Percentiles rank a stretch among this genome's conserved stretches.
phyloP scores from a whole-genome alignment of 2,329 filamentous ascomycete genomes.

The Moelleriella libera region DNA sequence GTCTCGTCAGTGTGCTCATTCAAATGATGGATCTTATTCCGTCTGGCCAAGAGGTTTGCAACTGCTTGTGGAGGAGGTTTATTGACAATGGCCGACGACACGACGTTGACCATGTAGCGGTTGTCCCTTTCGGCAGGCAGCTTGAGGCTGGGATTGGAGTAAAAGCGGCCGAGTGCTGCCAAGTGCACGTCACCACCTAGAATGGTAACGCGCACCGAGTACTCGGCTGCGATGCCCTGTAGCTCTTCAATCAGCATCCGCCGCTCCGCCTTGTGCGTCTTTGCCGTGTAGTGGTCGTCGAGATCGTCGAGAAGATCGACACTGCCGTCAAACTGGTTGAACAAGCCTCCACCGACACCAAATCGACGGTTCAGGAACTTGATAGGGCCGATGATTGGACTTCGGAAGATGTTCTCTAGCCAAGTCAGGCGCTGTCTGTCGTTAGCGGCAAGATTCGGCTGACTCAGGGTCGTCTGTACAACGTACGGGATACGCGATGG shows the following conservation, averaged over 20 bases:
- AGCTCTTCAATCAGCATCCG: conserved; percentile 64
- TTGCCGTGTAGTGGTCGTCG: conserved; percentile 91
- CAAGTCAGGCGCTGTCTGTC: conserved; percentile 62
- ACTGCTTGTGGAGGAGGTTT: conserved; percentile 79
- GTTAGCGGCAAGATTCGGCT: not conserved
- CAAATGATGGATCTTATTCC: conserved; percentile 70
- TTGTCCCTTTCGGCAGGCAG: conserved; percentile 71
- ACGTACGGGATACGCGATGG: conserved; percentile 63
- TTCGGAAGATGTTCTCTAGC: conserved; percentile 84
- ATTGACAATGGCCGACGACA: conserved; percentile 92
- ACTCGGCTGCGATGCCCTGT: conserved; percentile 71
- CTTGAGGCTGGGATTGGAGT: conserved; percentile 69
- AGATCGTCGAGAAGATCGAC: conserved; percentile 86
- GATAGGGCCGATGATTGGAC: conserved; percentile 75
- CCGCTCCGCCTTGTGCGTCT: conserved; percentile 82
- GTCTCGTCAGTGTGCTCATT: conserved; percentile 74
- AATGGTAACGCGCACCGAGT: conserved; percentile 82
- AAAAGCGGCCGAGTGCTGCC: conserved; percentile 85
- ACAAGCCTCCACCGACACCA: conserved; percentile 68
- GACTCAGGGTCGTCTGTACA: conserved; percentile 15
- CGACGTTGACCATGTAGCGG: conserved; percentile 88
- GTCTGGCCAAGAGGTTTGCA: conserved; percentile 76
- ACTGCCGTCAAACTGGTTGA: conserved; percentile 89
- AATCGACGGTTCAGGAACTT: conserved; percentile 85
- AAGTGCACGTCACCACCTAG: conserved; percentile 89